Conservation (phyloP, 805 yeast species). For the Ogataea zsoltii region DNA sequence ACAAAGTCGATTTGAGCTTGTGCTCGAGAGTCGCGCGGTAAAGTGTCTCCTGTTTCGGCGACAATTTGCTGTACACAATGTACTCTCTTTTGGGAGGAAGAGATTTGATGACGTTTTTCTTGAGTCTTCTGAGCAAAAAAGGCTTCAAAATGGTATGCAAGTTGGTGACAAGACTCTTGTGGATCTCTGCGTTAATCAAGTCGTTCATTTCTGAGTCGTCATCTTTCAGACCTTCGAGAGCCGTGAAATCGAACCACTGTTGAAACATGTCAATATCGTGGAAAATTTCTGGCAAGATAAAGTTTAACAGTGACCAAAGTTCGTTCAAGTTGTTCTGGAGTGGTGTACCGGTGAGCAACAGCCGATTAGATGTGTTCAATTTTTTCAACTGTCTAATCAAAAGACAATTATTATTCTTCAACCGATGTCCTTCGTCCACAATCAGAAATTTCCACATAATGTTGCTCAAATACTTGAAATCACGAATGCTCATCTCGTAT, state of each 20-base stretch:
- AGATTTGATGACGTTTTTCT: constrained; percentile 64
- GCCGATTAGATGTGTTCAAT: constrained; percentile 66
- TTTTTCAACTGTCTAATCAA: constrained; percentile 71
- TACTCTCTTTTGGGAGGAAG: constrained; percentile 92
- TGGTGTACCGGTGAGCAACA: constrained; percentile 94
- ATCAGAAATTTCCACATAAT: constrained; percentile 78
- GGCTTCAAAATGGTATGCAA: constrained; percentile 89
- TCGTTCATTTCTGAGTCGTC: constrained; percentile 41
- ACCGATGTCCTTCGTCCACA: constrained; percentile 94
- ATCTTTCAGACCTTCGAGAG: constrained; percentile 43
- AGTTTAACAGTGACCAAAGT: constrained; percentile 88
- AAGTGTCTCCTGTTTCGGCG: constrained; percentile 61
- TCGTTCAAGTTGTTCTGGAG: constrained; percentile 88
- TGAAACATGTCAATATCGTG: constrained; percentile 87
- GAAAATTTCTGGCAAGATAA: constrained; percentile 89
- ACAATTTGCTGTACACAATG: constrained; percentile 69
- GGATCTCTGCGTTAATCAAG: constrained; percentile 56
- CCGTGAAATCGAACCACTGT: constrained; percentile 89
- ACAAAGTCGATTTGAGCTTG: constrained; percentile 44
- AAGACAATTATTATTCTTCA: constrained; percentile 80
- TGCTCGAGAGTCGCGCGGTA: constrained; percentile 44
- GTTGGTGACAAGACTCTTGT: constrained; percentile 66
- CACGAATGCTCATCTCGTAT: constrained; percentile 77
- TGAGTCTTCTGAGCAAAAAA: constrained; percentile 78
- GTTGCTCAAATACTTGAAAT: constrained; percentile 53